Evolutionary conservation across 495 filamentous ascomycete species (phyloP).

Genomic region (Podospora tetraspora): DNA sequence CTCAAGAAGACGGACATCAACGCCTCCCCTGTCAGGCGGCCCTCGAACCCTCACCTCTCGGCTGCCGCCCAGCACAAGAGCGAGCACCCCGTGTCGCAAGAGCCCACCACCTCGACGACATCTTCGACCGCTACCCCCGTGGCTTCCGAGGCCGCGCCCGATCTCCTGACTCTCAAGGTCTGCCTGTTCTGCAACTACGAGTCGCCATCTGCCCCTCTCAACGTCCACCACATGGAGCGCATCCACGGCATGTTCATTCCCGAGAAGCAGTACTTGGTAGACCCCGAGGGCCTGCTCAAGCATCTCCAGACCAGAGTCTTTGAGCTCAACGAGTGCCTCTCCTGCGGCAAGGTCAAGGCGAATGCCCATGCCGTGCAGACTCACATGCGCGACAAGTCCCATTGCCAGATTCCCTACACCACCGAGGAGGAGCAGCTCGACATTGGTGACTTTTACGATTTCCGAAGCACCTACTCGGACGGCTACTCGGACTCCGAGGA

Average conservation of each 20-base stretch:
- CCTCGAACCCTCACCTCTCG: conserved; percentile 52
- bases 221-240: conserved; percentile 82
- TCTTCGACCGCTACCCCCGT: conserved; percentile 26
- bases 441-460: conserved; percentile 98
- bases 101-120: conserved; percentile 31
- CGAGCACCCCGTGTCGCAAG: conserved; percentile 34
- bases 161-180: conserved; percentile 47
- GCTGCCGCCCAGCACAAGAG: conserved; percentile 40
- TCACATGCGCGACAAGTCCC: conserved; percentile 94
- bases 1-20: conserved; percentile 70
- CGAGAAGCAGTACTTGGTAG: conserved; percentile 71
- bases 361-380: conserved; percentile 73
- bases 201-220: conserved; percentile 65
- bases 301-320: conserved; percentile 68
- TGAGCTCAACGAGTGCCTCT: conserved; percentile 68
- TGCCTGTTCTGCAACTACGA: conserved; percentile 90
- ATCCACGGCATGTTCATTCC: conserved; percentile 96
- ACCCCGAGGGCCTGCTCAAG: conserved; percentile 74
- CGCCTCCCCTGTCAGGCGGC: conserved; percentile 49
- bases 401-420: conserved; percentile 93
- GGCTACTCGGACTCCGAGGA: conserved; percentile 57
- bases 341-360: conserved; percentile 72
- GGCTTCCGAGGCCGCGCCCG: conserved; percentile 16
- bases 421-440: conserved; percentile 87
- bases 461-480: conserved; percentile 89